Evolutionary conservation across 169 alveolate genomes (phyloP), one percentile per base, ranked within the genome.

Genomic region (Eimeria acervulina): DNA sequence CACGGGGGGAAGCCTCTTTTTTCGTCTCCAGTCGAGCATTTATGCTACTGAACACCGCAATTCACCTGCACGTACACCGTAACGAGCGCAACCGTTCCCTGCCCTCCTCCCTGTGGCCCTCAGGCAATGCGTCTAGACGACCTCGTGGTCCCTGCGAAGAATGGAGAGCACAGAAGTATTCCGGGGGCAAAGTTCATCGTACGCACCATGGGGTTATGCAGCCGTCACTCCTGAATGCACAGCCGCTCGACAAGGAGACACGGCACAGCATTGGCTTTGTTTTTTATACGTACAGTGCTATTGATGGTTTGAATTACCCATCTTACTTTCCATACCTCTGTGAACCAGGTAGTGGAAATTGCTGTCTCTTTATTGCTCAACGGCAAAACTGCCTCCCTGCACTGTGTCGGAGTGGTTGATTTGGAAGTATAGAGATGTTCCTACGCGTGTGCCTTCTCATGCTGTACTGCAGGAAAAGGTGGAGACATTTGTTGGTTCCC

Each of bases 141-240:
- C 72, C 74, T 83, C 47, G 91, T 83, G 52, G 47, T 83, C 21
- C 74, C 91, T 31, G 91, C 91, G 55, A 83, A 83, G 74, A 59
- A 83, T 55, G 91, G 91, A 15, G 91, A 83, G 51, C 91, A 83
- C 51, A 83, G 91, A 83, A 51, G 47, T 17, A 83, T 83, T 52
- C 91, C 91, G 38, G 52, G 55, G 74, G 91, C 91, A 19, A 83
- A 83, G 91, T 83, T 83, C 52, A 83, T 83, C 13, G 91, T 83
- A 83, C 13, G 91, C 33, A 55, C 26, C 42, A 36, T 2, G 52
- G 13, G 47, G 8, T 4, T 31, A 21, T 4, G 26, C 38, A 36
- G 7, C 52, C 80, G 2, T 5, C 28, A 8, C 23, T n/a, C n/a
- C 81, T 70, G 81, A 72, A 72, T 72, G 26, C 23, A 36, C 33